A percentile compares a stretch with the other conserved stretches of the same genome.
These are phyloP conservation scores for Didymella exigua DNA, from an alignment of 2,329 filamentous ascomycete genomes.

Conservation along the genomic window DNA sequence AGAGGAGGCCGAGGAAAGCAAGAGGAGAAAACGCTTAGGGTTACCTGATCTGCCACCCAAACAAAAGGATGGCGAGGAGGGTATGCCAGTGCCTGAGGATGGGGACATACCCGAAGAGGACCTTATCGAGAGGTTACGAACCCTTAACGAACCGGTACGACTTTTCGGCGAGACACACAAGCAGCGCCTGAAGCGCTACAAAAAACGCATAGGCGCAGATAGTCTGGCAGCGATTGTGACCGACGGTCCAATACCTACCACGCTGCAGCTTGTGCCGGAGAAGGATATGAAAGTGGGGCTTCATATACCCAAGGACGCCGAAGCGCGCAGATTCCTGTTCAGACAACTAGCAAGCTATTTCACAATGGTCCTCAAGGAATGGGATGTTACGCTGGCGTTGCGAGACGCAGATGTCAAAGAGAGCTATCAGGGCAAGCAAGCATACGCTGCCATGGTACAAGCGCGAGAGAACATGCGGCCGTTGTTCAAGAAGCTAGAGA, in stretches of 20 bases:
- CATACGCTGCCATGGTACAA: constrained; percentile 83
- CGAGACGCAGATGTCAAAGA: constrained; percentile 65
- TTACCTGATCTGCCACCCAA: constrained; percentile 72
- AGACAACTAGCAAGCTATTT: constrained; percentile 94
- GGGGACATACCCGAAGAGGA: constrained; percentile 75
- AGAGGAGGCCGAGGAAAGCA: constrained; percentile 74
- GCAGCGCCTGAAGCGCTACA: constrained; percentile 72
- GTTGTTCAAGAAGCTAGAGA: constrained; percentile 87
- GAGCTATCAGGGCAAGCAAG: constrained; percentile 79
- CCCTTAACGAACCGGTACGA: constrained; percentile 71
- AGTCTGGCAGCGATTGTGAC: constrained; percentile 58
- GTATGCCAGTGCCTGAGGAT: constrained; percentile 48
- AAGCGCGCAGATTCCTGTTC: constrained; percentile 74
- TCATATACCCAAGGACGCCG: constrained; percentile 65
- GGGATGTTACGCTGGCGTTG: constrained; percentile 74
- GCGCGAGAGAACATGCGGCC: constrained; percentile 87
- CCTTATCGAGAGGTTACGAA: constrained; percentile 70
- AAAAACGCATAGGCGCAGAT: constrained; percentile 60
- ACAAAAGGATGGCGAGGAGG: constrained; percentile 54
- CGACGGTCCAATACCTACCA: constrained; percentile 85
- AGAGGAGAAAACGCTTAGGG: constrained; percentile 75
- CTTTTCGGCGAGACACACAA: constrained; percentile 83
- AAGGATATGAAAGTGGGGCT: constrained; percentile 82
- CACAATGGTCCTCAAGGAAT: constrained; percentile 90
- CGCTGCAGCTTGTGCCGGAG: constrained; percentile 77